phyloP scores from a whole-genome alignment of 257 asterid species.

The Echites panduratus region DNA sequence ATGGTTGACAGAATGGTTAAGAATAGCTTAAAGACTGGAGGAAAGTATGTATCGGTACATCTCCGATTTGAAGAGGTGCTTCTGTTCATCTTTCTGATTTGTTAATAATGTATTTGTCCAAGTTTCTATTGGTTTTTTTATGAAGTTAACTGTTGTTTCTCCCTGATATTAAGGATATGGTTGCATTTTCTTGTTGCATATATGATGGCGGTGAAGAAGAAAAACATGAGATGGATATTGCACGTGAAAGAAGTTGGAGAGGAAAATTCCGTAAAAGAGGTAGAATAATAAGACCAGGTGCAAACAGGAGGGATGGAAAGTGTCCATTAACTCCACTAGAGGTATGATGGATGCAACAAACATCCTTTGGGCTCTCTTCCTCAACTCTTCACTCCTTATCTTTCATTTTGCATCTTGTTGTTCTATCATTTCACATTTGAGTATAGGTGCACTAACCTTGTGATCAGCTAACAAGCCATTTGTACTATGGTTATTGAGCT shows the following conservation, averaged over 20 bases:
- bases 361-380: background rate
- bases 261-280: constrained; percentile 94
- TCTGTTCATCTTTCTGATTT: constrained; percentile 10
- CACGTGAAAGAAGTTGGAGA: constrained; percentile 98
- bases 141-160: constrained; percentile 6
- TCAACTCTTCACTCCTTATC: background rate
- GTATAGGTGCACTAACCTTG: background rate
- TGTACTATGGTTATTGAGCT: background rate
- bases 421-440: background rate
- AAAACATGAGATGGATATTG: constrained; percentile 87
- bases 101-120: background rate
- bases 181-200: constrained; percentile 94
- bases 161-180: constrained; percentile 73
- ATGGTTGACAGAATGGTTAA: constrained; percentile 94
- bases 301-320: constrained; percentile 88
- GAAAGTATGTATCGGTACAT: constrained; percentile 82
- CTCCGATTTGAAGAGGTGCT: constrained; percentile 97
- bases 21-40: constrained; percentile 63
- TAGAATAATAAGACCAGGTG: constrained; percentile 89
- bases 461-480: background rate
- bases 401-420: background rate
- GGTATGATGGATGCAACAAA: constrained; percentile 37
- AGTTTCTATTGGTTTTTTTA: background rate
- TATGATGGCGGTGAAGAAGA: constrained; percentile 98
- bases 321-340: constrained; percentile 96